Evolutionary conservation across 2,329 filamentous ascomycete species (phyloP).

Genomic region (Alternaria sp.): DNA sequence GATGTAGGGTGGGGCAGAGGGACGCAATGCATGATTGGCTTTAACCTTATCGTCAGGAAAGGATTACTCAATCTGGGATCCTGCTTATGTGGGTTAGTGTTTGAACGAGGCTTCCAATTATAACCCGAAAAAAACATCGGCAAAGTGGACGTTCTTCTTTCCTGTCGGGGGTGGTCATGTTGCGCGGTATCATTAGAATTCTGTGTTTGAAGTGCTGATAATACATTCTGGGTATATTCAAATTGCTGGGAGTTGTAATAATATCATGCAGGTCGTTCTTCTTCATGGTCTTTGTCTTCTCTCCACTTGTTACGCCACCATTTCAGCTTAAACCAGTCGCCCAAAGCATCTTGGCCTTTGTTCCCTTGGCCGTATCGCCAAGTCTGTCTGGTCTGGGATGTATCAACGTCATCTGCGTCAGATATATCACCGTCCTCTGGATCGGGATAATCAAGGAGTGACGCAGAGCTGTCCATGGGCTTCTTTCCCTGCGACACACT

Average conservation of each 20-base stretch:
- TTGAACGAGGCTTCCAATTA: not conserved
- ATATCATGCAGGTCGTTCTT: conserved; percentile 26
- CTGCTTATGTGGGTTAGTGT: conserved; percentile 2
- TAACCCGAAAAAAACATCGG: not conserved
- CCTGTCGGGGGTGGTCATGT: not conserved
- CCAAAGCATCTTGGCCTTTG: conserved; percentile 39
- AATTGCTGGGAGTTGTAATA: conserved; percentile 11
- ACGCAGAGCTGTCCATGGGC: conserved; percentile 34
- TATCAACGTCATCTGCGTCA: conserved; percentile 36
- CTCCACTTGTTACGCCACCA: conserved; percentile 52
- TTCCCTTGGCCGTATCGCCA: conserved; percentile 37
- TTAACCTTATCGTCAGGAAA: conserved; percentile 12
- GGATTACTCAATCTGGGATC: conserved; percentile 10
- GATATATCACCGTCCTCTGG: conserved; percentile 44
- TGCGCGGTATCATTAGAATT: not conserved
- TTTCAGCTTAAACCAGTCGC: conserved; percentile 51
- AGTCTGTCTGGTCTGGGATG: conserved; percentile 33
- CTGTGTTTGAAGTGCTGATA: not conserved
- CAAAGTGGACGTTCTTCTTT: not conserved
- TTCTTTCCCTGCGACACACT: conserved; percentile 44
- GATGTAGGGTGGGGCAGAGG: not conserved
- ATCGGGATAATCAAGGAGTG: conserved; percentile 41
- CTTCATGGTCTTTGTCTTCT: conserved; percentile 30
- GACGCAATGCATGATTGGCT: not conserved
- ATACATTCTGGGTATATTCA: conserved; percentile 16